Evolutionary conservation across 1,284 basidiomycete species (phyloP).

Genomic region (Rhizoctonia solani): DNA sequence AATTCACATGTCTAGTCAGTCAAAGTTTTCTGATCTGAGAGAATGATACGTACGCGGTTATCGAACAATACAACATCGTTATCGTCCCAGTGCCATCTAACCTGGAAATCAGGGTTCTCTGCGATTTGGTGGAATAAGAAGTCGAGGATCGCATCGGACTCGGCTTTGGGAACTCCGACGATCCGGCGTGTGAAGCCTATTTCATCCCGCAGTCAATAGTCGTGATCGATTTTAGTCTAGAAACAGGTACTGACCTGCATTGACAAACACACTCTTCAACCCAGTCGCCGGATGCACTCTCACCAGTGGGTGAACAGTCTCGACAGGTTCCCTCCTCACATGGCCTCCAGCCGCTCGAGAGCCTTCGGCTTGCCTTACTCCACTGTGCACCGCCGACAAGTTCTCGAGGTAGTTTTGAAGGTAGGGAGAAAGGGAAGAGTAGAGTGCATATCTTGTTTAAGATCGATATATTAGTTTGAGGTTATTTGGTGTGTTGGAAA

Average conservation of each 20-base stretch:
- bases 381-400: constrained; percentile 68
- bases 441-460: constrained; percentile 43
- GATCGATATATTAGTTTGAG: neutral
- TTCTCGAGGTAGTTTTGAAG: constrained; percentile 71
- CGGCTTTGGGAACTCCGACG: constrained; percentile 75
- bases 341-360: constrained; percentile 64
- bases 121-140: constrained; percentile 74
- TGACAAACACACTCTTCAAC: constrained; percentile 49
- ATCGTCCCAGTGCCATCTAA: constrained; percentile 70
- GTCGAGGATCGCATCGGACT: constrained; percentile 70
- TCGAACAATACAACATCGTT: constrained; percentile 76
- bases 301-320: constrained; percentile 57
- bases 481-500: neutral
- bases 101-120: constrained; percentile 70
- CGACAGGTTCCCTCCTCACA: constrained; percentile 68
- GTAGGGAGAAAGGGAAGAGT: constrained; percentile 69
- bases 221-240: neutral
- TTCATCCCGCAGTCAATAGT: neutral
- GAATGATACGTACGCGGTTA: constrained; percentile 57
- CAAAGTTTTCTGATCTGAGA: constrained; percentile 1
- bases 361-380: constrained; percentile 66
- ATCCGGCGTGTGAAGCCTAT: constrained; percentile 59
- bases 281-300: constrained; percentile 45
- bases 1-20: neutral
- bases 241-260: constrained; percentile 39